phyloP scores from a whole-genome alignment of 129 eudicot genomes.

The Silybum marianum region DNA sequence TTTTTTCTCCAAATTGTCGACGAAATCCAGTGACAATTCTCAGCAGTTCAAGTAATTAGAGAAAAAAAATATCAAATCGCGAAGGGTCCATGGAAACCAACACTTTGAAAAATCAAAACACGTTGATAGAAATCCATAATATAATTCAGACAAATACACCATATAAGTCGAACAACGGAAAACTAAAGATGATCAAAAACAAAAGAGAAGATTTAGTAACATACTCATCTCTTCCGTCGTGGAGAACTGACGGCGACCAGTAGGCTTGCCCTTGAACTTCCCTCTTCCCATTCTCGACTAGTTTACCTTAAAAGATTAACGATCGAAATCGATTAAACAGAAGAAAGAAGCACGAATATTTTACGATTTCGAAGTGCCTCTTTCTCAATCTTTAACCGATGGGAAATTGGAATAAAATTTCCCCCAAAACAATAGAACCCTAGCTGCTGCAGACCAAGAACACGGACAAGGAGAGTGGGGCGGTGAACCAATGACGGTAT shows the following conservation, averaged over 20 bases:
- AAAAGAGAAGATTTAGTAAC: not conserved
- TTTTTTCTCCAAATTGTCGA: not conserved
- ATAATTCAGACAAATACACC: not conserved
- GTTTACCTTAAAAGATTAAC: not conserved
- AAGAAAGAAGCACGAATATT: not conserved
- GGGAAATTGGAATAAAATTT: not conserved
- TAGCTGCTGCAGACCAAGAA: not conserved
- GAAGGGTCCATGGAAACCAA: not conserved
- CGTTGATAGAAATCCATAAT: not conserved
- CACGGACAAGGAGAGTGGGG: not conserved
- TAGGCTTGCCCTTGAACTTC: constrained; percentile 76
- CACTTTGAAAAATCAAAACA: not conserved
- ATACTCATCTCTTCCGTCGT: constrained; percentile 61
- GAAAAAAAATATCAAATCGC: not conserved
- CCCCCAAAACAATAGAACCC: not conserved
- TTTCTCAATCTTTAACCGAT: not conserved
- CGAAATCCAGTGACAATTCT: not conserved
- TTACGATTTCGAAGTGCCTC: not conserved
- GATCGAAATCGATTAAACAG: not conserved
- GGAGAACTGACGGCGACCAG: constrained; percentile 75
- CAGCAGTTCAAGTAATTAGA: not conserved
- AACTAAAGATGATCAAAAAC: not conserved
- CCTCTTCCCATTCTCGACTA: constrained; percentile 50
- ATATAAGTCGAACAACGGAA: not conserved
- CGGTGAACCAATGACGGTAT: not conserved